Evolutionary conservation across 169 alveolate genomes (phyloP).

Genomic region (Cardiosporidium cionae): DNA sequence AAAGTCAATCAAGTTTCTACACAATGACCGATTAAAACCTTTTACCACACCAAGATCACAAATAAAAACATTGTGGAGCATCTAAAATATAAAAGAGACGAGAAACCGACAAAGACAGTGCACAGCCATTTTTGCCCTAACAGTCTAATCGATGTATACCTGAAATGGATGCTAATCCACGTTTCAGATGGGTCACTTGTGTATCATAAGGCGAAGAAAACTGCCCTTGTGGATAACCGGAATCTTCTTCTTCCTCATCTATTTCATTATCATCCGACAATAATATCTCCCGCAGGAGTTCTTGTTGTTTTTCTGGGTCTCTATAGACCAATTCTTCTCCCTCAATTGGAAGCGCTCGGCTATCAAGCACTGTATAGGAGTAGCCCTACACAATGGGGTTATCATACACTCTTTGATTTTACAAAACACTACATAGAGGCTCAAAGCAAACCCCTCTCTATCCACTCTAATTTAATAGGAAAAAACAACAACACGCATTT

Average conservation of each 20-base stretch:
- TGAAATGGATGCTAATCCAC: constrained; percentile 4
- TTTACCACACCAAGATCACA: background rate
- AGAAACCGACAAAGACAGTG: background rate
- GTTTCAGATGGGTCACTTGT: background rate
- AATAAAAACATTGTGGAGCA: background rate
- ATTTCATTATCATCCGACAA: constrained; percentile 20
- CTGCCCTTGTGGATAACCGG: background rate
- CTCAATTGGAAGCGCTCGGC: constrained; percentile 17
- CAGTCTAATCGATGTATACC: constrained; percentile 1
- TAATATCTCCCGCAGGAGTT: constrained; percentile 12
- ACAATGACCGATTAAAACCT: background rate
- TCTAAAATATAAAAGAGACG: background rate
- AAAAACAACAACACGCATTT: no score
- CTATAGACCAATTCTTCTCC: constrained; percentile 17
- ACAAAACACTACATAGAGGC: background rate
- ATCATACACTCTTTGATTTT: background rate
- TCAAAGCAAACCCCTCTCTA: background rate
- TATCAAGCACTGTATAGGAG: constrained; percentile 28
- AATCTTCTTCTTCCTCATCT: constrained; percentile 32
- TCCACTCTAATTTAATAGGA: no score
- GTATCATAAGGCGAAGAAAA: background rate
- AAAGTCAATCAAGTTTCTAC: background rate
- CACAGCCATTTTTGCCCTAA: background rate
- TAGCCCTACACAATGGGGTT: constrained; percentile 7
- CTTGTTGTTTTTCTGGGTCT: constrained; percentile 10